A percentile compares a stretch with the other conserved stretches of the same genome.
Evolutionary conservation across 352 stramenopile genomes (phyloP).

Genomic region (Globisporangium nodosum): DNA sequence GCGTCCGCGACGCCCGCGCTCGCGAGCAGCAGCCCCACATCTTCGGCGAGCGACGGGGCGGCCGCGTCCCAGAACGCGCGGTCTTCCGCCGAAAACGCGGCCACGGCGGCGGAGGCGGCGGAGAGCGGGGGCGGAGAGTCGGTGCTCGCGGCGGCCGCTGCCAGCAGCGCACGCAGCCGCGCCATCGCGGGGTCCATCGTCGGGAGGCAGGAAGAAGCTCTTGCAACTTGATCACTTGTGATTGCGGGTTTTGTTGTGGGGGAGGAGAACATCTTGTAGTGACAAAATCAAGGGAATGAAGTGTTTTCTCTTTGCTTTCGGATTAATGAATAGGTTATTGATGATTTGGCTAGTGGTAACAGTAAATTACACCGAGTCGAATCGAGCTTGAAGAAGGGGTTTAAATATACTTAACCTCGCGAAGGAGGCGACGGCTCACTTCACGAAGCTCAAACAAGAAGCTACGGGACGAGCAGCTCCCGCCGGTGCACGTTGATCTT

Average conservation of each 20-base stretch:
- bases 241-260: background rate
- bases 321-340: too few species aligned
- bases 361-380: too few species aligned
- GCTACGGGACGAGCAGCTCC: slow-evolving; percentile 64
- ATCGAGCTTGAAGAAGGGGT: background rate
- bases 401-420: background rate
- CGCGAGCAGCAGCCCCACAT: slow-evolving; percentile 60
- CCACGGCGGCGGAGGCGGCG: slow-evolving; percentile 6
- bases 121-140: slow-evolving; percentile 3
- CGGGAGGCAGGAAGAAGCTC: background rate
- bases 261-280: background rate
- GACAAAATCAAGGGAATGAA: too few species aligned
- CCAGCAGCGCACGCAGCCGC: slow-evolving; percentile 37
- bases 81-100: slow-evolving; percentile 29
- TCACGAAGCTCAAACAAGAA: background rate
- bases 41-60: slow-evolving; percentile 23
- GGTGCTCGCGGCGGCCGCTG: slow-evolving; percentile 27
- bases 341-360: too few species aligned
- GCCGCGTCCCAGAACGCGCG: slow-evolving; percentile 48
- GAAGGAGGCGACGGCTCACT: background rate
- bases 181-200: slow-evolving; percentile 34
- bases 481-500: slow-evolving; percentile 71
- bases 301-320: too few species aligned
- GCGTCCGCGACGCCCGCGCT: slow-evolving; percentile 33
- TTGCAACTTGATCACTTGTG: background rate